phyloP scores from a whole-genome alignment of 768 basidiomycete species.

The Imleria badia region DNA sequence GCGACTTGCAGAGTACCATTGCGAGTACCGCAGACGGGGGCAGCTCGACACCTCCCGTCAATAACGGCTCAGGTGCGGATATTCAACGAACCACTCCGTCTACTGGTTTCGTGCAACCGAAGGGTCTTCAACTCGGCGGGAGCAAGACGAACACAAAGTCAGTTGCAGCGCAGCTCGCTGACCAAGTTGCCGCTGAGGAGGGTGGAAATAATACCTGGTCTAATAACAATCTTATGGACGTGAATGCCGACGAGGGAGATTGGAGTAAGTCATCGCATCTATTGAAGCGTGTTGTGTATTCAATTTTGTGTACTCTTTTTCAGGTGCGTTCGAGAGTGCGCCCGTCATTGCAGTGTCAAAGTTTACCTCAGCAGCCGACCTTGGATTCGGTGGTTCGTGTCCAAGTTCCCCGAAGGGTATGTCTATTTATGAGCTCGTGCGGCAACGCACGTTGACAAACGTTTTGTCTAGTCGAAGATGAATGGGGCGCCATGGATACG shows the following conservation, averaged over 20 bases:
- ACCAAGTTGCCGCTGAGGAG: slow-evolving; percentile 47
- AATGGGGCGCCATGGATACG: slow-evolving; percentile 24
- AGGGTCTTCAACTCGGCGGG: slow-evolving; percentile 70
- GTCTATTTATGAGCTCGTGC: not conserved
- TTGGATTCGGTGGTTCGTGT: slow-evolving; percentile 25
- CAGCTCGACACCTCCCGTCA: slow-evolving; percentile 40
- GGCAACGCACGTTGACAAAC: not conserved
- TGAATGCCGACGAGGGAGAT: slow-evolving; percentile 90
- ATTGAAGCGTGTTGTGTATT: not conserved
- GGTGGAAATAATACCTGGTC: slow-evolving; percentile 63
- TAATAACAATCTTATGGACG: slow-evolving; percentile 82
- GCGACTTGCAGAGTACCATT: slow-evolving; percentile 74
- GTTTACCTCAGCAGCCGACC: slow-evolving; percentile 21
- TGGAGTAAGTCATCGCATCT: slow-evolving; percentile 69
- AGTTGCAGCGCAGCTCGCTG: slow-evolving; percentile 55
- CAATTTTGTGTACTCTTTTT: not conserved
- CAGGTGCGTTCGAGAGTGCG: slow-evolving; percentile 76
- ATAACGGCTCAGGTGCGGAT: not conserved
- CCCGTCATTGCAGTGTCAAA: slow-evolving; percentile 32
- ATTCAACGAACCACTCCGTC: slow-evolving; percentile 6
- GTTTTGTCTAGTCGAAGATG: slow-evolving; percentile 6
- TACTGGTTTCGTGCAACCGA: slow-evolving; percentile 39
- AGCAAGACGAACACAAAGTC: slow-evolving; percentile 43
- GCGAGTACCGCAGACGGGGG: slow-evolving; percentile 39
- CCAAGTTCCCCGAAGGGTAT: slow-evolving; percentile 14